Evolutionary conservation across 257 asterid species (phyloP).

Genomic region (Hygrophila difformis): DNA sequence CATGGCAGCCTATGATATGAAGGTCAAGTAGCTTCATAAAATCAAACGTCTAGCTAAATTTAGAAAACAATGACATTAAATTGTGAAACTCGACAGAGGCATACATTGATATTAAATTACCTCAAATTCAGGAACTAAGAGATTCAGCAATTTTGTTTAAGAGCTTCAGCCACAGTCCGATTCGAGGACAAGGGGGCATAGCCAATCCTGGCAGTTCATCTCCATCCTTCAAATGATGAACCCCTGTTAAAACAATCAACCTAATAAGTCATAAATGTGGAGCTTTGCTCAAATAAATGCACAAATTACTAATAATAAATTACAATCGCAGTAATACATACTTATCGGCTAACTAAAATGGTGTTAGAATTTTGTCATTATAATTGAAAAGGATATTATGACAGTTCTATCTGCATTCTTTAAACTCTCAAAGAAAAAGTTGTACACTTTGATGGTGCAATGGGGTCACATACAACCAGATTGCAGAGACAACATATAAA

Average conservation of each 20-base stretch:
- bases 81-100: neutral
- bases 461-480: no score
- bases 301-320: neutral
- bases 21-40: neutral
- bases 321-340: neutral
- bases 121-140: conserved; percentile 88
- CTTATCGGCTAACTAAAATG: no score
- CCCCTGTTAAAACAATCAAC: conserved; percentile 30
- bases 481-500: no score
- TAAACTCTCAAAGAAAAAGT: no score
- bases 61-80: neutral
- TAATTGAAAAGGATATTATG: no score
- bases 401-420: no score
- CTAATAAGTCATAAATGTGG: neutral
- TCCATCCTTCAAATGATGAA: conserved; percentile 83
- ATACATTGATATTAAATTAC: conserved; percentile 23
- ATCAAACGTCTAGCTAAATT: neutral
- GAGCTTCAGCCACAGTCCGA: conserved; percentile 75
- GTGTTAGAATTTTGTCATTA: no score
- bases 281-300: neutral
- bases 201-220: conserved; percentile 91
- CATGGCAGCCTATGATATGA: no score
- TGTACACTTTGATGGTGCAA: no score
- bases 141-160: conserved; percentile 74
- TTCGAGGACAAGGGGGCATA: conserved; percentile 85